These are phyloP conservation scores for Artemisia argyi DNA, from an alignment of 129 eudicot genomes.

Conservation along the genomic window DNA sequence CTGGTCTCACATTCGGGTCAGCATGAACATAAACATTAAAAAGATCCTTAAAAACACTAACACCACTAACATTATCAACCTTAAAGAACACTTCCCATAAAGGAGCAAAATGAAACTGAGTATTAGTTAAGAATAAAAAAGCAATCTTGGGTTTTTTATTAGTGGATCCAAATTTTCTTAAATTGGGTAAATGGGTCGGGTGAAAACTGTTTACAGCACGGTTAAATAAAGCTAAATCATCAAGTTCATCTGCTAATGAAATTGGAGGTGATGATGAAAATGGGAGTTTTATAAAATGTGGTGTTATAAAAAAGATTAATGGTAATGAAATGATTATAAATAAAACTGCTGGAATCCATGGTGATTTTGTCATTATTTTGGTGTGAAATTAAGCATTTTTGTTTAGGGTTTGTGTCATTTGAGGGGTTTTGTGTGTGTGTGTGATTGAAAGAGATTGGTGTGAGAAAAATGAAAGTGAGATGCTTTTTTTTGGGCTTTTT, in stretches of 20 bases:
- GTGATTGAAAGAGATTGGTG: too few species aligned
- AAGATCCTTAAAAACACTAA: slow-evolving; percentile 10
- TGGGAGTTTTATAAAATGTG: slow-evolving; percentile 7
- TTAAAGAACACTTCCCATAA: slow-evolving; percentile 67
- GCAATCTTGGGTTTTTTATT: slow-evolving; percentile 72
- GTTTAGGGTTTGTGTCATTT: too few species aligned
- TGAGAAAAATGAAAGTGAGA: too few species aligned
- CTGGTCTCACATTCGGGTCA: slow-evolving; percentile 50
- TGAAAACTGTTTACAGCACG: slow-evolving; percentile 48
- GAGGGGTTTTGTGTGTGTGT: too few species aligned
- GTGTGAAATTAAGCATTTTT: slow-evolving; percentile 25
- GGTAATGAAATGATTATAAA: slow-evolving; percentile 54
- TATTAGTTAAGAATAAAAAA: slow-evolving; percentile 73
- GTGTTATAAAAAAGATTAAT: slow-evolving; percentile 50
- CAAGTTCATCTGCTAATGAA: slow-evolving; percentile 76
- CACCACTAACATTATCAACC: not conserved
- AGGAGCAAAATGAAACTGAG: slow-evolving; percentile 61
- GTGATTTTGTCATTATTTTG: slow-evolving; percentile 21
- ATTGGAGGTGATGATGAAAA: slow-evolving; percentile 37
- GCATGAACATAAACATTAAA: slow-evolving; percentile 78
- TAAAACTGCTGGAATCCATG: slow-evolving; percentile 33
- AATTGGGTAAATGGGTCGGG: slow-evolving; percentile 42
- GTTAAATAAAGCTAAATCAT: slow-evolving; percentile 77
- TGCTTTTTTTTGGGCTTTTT: too few species aligned
- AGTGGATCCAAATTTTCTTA: slow-evolving; percentile 48